A percentile compares a stretch with the other conserved stretches of the same genome.
phyloP scores from a whole-genome alignment of 2,329 filamentous ascomycete genomes.

The Fusarium sp. region DNA sequence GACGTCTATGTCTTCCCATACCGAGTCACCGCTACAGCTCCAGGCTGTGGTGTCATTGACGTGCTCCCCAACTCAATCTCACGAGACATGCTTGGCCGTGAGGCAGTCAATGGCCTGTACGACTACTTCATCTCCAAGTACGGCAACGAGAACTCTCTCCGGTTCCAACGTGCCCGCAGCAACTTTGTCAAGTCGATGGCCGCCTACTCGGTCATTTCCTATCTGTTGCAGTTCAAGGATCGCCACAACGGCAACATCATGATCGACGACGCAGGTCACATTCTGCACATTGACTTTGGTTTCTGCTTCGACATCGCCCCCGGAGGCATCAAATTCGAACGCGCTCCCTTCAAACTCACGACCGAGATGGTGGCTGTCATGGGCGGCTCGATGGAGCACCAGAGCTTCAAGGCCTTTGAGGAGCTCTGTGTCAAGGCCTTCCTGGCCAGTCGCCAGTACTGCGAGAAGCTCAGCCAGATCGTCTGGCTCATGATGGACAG shows the following conservation, averaged over 20 bases:
- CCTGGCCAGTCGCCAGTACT: conserved; percentile 85
- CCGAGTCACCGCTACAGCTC: conserved; percentile 95
- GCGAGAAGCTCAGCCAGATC: conserved; percentile 88
- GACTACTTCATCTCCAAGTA: conserved; percentile 99
- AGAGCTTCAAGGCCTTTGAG: conserved; percentile 95
- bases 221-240: conserved; percentile 98
- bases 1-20: conserved; percentile 98
- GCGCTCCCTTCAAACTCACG: conserved; percentile 97
- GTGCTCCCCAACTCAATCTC: conserved; percentile 98
- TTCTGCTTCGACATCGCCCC: conserved; percentile 99
- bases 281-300: conserved; percentile 98
- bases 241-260: conserved; percentile 99
- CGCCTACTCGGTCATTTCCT: conserved; percentile 96
- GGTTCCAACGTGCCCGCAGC: conserved; percentile 92
- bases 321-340: conserved; percentile 96
- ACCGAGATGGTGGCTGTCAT: conserved; percentile 99
- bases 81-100: conserved; percentile 96
- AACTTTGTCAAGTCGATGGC: conserved; percentile 99
- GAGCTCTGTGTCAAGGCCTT: conserved; percentile 97
- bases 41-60: conserved; percentile 97
- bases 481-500: conserved; percentile 96
- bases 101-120: conserved; percentile 97
- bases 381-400: conserved; percentile 85
- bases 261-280: conserved; percentile 97
- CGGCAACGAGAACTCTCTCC: conserved; percentile 92